Conservation (phyloP, 257 asterid genomes). For the Petunia secreta region DNA sequence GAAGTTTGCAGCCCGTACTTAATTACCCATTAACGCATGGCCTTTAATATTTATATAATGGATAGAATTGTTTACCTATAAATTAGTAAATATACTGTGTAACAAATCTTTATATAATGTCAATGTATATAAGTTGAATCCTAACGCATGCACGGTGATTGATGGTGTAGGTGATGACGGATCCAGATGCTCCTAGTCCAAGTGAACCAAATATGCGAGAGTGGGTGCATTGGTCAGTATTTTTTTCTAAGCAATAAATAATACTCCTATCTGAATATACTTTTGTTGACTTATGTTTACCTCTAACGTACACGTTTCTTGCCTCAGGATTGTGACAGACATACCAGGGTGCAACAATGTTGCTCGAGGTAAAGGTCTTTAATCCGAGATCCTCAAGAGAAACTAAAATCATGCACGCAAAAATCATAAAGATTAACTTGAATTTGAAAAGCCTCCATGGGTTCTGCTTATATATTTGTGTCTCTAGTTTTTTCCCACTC, state of each 20-base stretch:
- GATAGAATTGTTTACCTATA: no score
- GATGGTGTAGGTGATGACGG: conserved; percentile 59
- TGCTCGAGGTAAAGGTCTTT: conserved; percentile 48
- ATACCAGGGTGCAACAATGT: conserved; percentile 63
- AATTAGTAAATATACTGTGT: no score
- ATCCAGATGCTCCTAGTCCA: conserved; percentile 88
- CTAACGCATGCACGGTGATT: background rate
- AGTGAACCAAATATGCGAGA: conserved; percentile 76
- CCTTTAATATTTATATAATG: no score
- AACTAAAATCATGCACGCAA: background rate
- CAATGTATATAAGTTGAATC: background rate
- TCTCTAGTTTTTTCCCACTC: background rate
- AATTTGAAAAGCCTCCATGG: background rate
- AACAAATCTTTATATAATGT: no score
- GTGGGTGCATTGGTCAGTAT: conserved; percentile 62
- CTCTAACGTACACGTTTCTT: background rate
- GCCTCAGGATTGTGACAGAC: conserved; percentile 70
- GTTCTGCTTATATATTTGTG: background rate
- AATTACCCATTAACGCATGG: no score
- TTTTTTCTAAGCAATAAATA: background rate
- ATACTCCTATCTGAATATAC: background rate
- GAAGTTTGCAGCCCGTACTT: no score
- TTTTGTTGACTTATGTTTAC: background rate
- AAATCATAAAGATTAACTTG: background rate
- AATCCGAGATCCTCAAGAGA: background rate